Conservation (phyloP, 176 grass and related monocot species). For the Eragrostis nindensis region DNA sequence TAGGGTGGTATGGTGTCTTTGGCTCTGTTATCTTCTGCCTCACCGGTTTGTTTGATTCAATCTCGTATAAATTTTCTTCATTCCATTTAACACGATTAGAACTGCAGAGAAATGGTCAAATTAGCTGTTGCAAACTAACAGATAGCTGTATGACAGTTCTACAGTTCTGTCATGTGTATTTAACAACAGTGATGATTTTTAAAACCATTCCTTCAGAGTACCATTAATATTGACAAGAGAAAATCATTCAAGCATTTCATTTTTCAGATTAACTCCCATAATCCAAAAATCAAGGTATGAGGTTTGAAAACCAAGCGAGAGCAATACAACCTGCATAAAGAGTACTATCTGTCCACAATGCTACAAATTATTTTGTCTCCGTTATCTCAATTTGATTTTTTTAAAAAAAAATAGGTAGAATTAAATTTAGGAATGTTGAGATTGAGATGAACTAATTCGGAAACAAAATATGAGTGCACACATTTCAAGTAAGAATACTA, state of each 20-base stretch:
- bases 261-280: slow-evolving; percentile 5
- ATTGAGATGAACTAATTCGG: background rate
- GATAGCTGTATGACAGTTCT: background rate
- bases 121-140: slow-evolving; percentile 10
- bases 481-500: background rate
- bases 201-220: background rate
- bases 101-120: slow-evolving; percentile 23
- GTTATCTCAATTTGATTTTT: slow-evolving; percentile 6
- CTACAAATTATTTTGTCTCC: background rate
- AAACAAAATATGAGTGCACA: background rate
- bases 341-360: background rate
- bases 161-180: background rate
- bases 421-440: background rate
- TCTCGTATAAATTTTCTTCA: slow-evolving; percentile 88
- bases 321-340: slow-evolving; percentile 2
- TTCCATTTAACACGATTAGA: slow-evolving; percentile 74
- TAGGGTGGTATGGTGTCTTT: slow-evolving; percentile 93
- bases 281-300: background rate
- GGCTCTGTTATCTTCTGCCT: slow-evolving; percentile 99
- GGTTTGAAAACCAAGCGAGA: background rate
- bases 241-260: background rate
- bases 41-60: slow-evolving; percentile 95
- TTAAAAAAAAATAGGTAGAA: background rate
- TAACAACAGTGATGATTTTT: background rate
- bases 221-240: background rate